phyloP scores from a whole-genome alignment of 2,329 filamentous ascomycete genomes.

The Ampelomyces quisqualis region DNA sequence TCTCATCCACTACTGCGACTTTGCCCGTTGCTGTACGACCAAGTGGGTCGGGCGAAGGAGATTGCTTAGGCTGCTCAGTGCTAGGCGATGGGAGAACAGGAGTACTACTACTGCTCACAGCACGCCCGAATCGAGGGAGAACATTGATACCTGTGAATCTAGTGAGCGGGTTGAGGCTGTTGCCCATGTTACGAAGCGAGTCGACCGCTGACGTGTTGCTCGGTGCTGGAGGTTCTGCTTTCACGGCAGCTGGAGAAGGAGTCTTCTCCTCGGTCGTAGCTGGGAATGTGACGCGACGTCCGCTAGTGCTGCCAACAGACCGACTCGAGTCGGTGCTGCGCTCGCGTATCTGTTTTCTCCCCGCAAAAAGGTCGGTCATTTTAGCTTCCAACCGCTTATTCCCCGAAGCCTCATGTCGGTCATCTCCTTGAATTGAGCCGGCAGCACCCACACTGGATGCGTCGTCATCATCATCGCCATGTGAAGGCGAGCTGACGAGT shows the following conservation, averaged over 20 bases:
- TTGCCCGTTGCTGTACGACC: conserved; percentile 25
- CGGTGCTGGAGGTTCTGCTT: conserved; percentile 28
- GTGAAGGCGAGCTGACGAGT: conserved; percentile 73
- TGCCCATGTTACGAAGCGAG: conserved; percentile 78
- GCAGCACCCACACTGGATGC: conserved; percentile 52
- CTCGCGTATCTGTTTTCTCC: conserved; percentile 65
- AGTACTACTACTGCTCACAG: conserved; percentile 46
- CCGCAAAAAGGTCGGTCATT: conserved; percentile 69
- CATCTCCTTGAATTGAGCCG: conserved; percentile 52
- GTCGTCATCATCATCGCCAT: conserved; percentile 52
- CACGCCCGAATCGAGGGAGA: conserved; percentile 73
- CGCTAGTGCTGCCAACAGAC: conserved; percentile 63
- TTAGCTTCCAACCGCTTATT: conserved; percentile 54
- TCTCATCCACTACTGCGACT: conserved; percentile 27
- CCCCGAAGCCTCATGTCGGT: conserved; percentile 34
- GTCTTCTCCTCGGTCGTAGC: conserved; percentile 29
- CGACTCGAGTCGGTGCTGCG: conserved; percentile 72
- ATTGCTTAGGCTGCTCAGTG: conserved; percentile 30
- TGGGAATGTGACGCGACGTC: conserved; percentile 58
- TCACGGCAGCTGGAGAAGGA: conserved; percentile 19
- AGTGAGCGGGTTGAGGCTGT: conserved; percentile 78
- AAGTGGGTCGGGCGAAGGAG: conserved; percentile 21
- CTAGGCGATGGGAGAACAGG: conserved; percentile 46
- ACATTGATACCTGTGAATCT: conserved; percentile 72
- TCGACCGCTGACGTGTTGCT: conserved; percentile 66